Conservation (phyloP, 495 filamentous ascomycete genomes). For the Trichoderma virens region DNA sequence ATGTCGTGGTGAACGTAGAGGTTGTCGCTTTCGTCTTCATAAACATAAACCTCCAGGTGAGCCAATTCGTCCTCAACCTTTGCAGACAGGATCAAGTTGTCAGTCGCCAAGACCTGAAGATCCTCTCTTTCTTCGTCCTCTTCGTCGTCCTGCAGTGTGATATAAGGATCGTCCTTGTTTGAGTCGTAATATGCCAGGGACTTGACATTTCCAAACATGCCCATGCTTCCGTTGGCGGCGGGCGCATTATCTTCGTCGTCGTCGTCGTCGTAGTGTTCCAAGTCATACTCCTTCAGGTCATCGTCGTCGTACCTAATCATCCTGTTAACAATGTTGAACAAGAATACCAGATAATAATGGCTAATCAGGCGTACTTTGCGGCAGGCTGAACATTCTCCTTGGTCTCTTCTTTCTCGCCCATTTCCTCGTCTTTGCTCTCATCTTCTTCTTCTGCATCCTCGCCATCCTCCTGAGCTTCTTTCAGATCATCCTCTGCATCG, state of each 20-base stretch:
- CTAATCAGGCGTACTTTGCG: constrained; percentile 26
- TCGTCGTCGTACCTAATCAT: constrained; percentile 53
- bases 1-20: constrained; percentile 99
- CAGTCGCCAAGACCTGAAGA: constrained; percentile 81
- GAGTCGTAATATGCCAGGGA: constrained; percentile 87
- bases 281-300: constrained; percentile 87
- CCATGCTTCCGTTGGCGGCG: constrained; percentile 59
- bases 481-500: constrained; percentile 80
- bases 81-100: constrained; percentile 85
- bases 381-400: constrained; percentile 11
- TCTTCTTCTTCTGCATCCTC: constrained; percentile 18
- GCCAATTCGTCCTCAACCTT: constrained; percentile 96
- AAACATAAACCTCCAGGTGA: constrained; percentile 94
- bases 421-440: constrained; percentile 19
- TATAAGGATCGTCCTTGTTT: constrained; percentile 91
- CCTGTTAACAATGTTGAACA: background rate
- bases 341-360: constrained; percentile 8
- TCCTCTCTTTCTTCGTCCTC: constrained; percentile 89
- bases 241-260: constrained; percentile 51
- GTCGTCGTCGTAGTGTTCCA: constrained; percentile 90
- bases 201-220: constrained; percentile 92
- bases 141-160: constrained; percentile 76
- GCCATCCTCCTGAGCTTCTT: constrained; percentile 50
- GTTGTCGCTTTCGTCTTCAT: constrained; percentile 89
- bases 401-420: constrained; percentile 17